phyloP scores from a whole-genome alignment of 495 filamentous ascomycete species.

The Penicillium herquei region DNA sequence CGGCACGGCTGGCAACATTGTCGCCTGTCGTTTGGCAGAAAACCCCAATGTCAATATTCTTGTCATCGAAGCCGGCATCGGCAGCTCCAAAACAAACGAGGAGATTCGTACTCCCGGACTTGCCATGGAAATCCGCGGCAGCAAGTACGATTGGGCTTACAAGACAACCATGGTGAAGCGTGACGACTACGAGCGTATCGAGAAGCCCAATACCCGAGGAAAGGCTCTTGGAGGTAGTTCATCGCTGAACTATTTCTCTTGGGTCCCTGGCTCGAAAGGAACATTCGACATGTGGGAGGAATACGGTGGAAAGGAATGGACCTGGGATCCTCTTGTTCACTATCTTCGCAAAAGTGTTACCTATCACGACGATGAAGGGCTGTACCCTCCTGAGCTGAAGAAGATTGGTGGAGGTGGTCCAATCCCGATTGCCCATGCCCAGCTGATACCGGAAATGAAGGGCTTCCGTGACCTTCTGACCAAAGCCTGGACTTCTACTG shows the following conservation, averaged over 20 bases:
- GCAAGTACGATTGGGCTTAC: slow-evolving; percentile 59
- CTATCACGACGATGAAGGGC: slow-evolving; percentile 53
- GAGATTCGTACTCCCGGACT: slow-evolving; percentile 45
- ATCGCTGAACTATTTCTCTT: slow-evolving; percentile 57
- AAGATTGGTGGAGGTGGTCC: slow-evolving; percentile 52
- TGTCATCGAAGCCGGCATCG: slow-evolving; percentile 52
- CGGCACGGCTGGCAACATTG: slow-evolving; percentile 56
- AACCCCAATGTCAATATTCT: slow-evolving; percentile 51
- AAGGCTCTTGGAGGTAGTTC: slow-evolving; percentile 54
- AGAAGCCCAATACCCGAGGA: slow-evolving; percentile 60
- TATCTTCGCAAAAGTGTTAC: slow-evolving; percentile 56
- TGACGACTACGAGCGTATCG: slow-evolving; percentile 58
- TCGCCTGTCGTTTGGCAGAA: slow-evolving; percentile 59
- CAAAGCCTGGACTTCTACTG: slow-evolving; percentile 56
- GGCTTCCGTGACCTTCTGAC: slow-evolving; percentile 56
- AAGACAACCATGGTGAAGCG: slow-evolving; percentile 63
- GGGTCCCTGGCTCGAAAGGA: slow-evolving; percentile 50
- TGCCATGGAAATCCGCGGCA: slow-evolving; percentile 43
- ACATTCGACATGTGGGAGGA: slow-evolving; percentile 60
- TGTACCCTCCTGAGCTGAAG: slow-evolving; percentile 35
- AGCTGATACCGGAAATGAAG: slow-evolving; percentile 51
- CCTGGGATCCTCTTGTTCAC: slow-evolving; percentile 48
- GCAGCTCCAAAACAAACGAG: slow-evolving; percentile 37
- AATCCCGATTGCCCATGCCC: slow-evolving; percentile 55
- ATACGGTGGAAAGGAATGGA: slow-evolving; percentile 56